These are phyloP conservation scores for Penicillium fimorum DNA, from an alignment of 495 filamentous ascomycete species.

Conservation along the genomic window DNA sequence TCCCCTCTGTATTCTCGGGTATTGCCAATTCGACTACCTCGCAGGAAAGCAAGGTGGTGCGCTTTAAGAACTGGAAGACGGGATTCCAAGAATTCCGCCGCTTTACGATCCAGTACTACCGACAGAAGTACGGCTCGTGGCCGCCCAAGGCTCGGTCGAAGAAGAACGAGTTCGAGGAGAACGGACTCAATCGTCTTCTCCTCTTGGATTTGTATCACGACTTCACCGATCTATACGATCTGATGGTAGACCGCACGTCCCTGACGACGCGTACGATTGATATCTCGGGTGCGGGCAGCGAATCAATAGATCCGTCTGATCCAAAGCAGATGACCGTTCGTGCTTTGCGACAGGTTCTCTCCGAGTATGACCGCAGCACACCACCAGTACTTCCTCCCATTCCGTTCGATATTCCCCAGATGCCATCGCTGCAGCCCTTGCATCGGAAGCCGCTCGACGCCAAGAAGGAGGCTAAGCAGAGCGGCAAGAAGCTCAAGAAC, in stretches of 20 bases:
- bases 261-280: slow-evolving; percentile 54
- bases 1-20: slow-evolving; percentile 87
- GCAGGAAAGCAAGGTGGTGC: slow-evolving; percentile 68
- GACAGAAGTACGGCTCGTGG: slow-evolving; percentile 84
- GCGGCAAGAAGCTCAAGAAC: slow-evolving; percentile 67
- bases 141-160: slow-evolving; percentile 88
- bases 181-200: slow-evolving; percentile 79
- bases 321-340: slow-evolving; percentile 45
- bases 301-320: slow-evolving; percentile 28
- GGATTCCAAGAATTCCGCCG: slow-evolving; percentile 72
- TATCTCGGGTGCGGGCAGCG: slow-evolving; percentile 35
- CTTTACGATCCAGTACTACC: slow-evolving; percentile 75
- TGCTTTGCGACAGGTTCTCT: slow-evolving; percentile 69
- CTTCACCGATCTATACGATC: slow-evolving; percentile 81
- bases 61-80: slow-evolving; percentile 80
- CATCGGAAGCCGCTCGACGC: slow-evolving; percentile 59
- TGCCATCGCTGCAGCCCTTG: slow-evolving; percentile 65
- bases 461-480: slow-evolving; percentile 67
- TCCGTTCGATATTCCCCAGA: slow-evolving; percentile 82
- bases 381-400: slow-evolving; percentile 89
- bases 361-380: slow-evolving; percentile 82
- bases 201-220: slow-evolving; percentile 82
- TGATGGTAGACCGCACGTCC: slow-evolving; percentile 71
- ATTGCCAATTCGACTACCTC: slow-evolving; percentile 74
- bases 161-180: slow-evolving; percentile 85